phyloP scores from a whole-genome alignment of 768 basidiomycete genomes.

The Auriculariales sp. region DNA sequence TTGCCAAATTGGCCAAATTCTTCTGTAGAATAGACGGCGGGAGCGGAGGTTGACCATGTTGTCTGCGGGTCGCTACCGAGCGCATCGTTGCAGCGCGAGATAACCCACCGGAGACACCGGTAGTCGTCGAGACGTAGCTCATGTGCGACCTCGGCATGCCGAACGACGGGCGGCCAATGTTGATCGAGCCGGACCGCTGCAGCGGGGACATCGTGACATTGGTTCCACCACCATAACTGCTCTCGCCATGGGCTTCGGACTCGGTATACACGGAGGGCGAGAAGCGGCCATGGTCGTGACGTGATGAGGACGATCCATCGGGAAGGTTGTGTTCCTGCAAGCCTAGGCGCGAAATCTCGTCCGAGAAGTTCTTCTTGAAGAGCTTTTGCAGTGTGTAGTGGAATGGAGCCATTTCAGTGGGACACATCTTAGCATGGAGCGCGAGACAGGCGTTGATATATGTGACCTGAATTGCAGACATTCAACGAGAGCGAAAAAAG shows the following conservation, averaged over 20 bases:
- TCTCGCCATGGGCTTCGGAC: neutral
- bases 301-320: neutral
- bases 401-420: slow-evolving; percentile 81
- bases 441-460: slow-evolving; percentile 74
- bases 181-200: neutral
- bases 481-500: neutral
- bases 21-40: slow-evolving; percentile 46
- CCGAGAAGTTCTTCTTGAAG: slow-evolving; percentile 72
- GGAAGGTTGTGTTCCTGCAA: slow-evolving; percentile 23
- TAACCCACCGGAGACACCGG: neutral
- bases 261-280: neutral
- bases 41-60: neutral
- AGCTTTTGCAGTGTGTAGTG: slow-evolving; percentile 80
- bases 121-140: neutral
- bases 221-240: no score
- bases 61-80: neutral
- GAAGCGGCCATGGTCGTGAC: neutral
- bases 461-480: slow-evolving; percentile 33
- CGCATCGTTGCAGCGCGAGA: neutral
- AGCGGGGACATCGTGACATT: neutral
- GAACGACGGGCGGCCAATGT: neutral
- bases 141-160: neutral
- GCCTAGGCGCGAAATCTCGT: slow-evolving; percentile 61
- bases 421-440: slow-evolving; percentile 70
- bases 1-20: slow-evolving; percentile 65